Base-by-base conservation (phyloP, 2,329 filamentous ascomycete species). In the Proliferodiscus dingleyae region DNA sequence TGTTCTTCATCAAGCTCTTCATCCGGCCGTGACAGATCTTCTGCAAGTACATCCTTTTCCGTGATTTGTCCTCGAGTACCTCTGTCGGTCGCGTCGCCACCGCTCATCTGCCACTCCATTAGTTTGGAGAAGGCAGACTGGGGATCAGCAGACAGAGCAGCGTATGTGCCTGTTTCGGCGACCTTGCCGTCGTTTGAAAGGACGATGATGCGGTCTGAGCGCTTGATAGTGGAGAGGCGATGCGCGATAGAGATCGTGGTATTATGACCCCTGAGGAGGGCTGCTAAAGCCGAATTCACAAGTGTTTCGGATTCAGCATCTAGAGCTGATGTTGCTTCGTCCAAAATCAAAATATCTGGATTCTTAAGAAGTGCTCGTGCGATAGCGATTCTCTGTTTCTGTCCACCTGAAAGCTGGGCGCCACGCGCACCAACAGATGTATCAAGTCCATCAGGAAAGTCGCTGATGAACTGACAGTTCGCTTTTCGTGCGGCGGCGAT, bases 81-180 rank as follows among this genome's bases (percentile, higher is more conserved):
- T n/a, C n/a, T n/a, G n/a, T 73, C 64, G 0, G 72, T 65, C 7
- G 73, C 61, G 45, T 95, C 89, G 7, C 86, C 85, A 10, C 90
- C 91, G 58, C 78, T 93, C 80, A 97, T 87, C 69, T 98, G 93
- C 90, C 90, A 97, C 68, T 97, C 91, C 93, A 98, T 98, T 43
- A 98, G 73, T 68, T 86, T 93, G 58, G 83, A 91, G 63, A 98
- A 98, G 2, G 90, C 89, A 42, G 91, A 94, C 8, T 85, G 72
- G 13, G 78, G 77, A 49, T 88, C 80, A 4, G 77, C 73, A 42
- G 83, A 86, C 18, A 98, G 77, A 53, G 89, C 78, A 19, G 75
- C 70, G 64, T 95, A 98, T 47, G 84, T 85, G 46, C 93, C 93
- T 53, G 87, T 86, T 66, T 98, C 91, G 2, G 91, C 93, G 3